These are phyloP conservation scores for Penicillium verrucosum DNA, from an alignment of 2,329 filamentous ascomycete species.

Conservation along the genomic window DNA sequence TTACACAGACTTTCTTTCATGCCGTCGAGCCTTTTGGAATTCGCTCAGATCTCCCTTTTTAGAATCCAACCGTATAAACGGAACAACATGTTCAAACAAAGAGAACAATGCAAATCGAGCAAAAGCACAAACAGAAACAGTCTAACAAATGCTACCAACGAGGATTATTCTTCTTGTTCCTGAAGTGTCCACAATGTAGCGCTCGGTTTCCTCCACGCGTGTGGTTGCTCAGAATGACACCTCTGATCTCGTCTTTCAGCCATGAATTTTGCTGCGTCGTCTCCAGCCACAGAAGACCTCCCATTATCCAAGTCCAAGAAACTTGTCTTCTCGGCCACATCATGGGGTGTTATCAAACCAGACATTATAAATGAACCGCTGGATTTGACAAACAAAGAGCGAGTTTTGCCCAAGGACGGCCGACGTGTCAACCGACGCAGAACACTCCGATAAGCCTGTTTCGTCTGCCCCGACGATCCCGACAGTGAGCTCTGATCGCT, in stretches of 20 bases:
- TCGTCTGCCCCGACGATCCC: slow-evolving; percentile 7
- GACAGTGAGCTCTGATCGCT: slow-evolving; percentile 6
- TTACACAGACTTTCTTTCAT: background rate
- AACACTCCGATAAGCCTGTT: slow-evolving; percentile 18
- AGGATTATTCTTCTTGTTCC: slow-evolving; percentile 26
- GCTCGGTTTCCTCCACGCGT: slow-evolving; percentile 37
- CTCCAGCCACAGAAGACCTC: background rate
- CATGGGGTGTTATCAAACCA: slow-evolving; percentile 18
- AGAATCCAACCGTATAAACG: no score
- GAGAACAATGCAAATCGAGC: background rate
- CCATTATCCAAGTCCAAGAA: slow-evolving; percentile 1
- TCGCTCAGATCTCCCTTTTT: background rate
- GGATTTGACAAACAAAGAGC: slow-evolving; percentile 28
- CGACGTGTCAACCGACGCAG: slow-evolving; percentile 31
- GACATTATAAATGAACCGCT: slow-evolving; percentile 20
- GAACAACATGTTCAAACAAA: background rate
- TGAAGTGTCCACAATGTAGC: slow-evolving; percentile 35
- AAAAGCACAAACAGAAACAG: background rate
- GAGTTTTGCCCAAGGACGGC: slow-evolving; percentile 31
- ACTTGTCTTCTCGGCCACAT: slow-evolving; percentile 1
- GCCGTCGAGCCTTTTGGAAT: background rate
- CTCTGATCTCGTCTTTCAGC: slow-evolving; percentile 32
- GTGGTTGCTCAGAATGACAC: slow-evolving; percentile 39
- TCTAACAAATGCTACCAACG: background rate
- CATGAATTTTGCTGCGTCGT: slow-evolving; percentile 10